These are phyloP conservation scores for Ilyonectria mors-panacis DNA, from an alignment of 2,329 filamentous ascomycete species.

Conservation along the genomic window DNA sequence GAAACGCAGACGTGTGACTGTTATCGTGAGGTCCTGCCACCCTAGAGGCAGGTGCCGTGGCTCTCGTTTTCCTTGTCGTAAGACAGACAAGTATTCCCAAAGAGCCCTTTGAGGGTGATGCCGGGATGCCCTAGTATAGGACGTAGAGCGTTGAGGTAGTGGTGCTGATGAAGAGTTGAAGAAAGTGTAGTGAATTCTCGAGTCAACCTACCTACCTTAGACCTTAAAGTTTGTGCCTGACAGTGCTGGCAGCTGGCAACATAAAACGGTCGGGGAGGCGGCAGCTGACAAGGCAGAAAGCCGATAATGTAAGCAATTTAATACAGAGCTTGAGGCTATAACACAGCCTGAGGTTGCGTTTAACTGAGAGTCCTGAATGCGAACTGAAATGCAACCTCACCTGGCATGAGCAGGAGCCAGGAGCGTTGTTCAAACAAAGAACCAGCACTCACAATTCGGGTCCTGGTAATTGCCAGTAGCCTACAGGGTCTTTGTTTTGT, in stretches of 20 bases:
- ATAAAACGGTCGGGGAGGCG: constrained; percentile 23
- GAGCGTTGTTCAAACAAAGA: constrained; percentile 1
- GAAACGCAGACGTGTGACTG: not conserved
- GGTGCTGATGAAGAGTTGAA: not conserved
- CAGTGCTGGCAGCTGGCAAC: constrained; percentile 41
- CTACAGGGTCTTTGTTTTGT: not conserved
- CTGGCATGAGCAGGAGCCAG: not conserved
- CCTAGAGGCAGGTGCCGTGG: not conserved
- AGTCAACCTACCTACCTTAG: not conserved
- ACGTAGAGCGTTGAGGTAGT: not conserved
- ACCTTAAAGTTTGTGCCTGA: constrained; percentile 17
- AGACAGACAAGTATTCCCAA: constrained; percentile 7
- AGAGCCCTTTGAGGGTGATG: not conserved
- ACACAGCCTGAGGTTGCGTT: not conserved
- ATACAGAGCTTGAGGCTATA: not conserved
- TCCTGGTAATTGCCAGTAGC: not conserved
- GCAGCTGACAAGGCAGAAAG: constrained; percentile 4
- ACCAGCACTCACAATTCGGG: not conserved
- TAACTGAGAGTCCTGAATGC: not conserved
- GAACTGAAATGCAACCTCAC: not conserved
- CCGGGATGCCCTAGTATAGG: not conserved
- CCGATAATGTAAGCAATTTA: not conserved
- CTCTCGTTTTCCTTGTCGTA: not conserved
- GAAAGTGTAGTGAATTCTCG: not conserved
- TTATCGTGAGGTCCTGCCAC: not conserved